A percentile compares a stretch with the other conserved stretches of the same genome.
Evolutionary conservation across 116 monocot species (phyloP).

Genomic region (Thalassia testudinum): DNA sequence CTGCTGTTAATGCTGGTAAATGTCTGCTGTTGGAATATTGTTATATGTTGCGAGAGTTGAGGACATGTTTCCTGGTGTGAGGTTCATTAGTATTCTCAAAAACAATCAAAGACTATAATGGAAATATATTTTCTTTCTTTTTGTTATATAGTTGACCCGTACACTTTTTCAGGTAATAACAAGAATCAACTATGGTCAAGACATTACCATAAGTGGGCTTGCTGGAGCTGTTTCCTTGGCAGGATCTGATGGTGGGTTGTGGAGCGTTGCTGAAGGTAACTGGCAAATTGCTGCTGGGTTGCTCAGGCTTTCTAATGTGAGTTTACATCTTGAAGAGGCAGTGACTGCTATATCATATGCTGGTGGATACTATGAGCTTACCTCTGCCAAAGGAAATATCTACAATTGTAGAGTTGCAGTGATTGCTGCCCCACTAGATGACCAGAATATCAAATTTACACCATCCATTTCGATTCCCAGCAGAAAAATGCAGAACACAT

Average conservation of each 20-base stretch:
- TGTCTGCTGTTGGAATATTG: too few relatives aligned
- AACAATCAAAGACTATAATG: too few relatives aligned
- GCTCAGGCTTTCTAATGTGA: conserved; percentile 40
- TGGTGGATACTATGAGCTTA: conserved; percentile 46
- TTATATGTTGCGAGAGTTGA: too few relatives aligned
- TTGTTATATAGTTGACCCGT: too few relatives aligned
- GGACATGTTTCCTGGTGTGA: too few relatives aligned
- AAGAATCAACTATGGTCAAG: conserved; percentile 95
- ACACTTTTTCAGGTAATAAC: conserved; percentile 50
- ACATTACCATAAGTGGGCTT: conserved; percentile 69
- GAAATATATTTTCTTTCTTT: too few relatives aligned
- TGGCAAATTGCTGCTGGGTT: conserved; percentile 77
- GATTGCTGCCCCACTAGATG: conserved; percentile 84
- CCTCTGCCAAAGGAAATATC: conserved; percentile 30
- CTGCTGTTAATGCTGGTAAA: too few relatives aligned
- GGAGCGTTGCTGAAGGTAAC: conserved; percentile 83
- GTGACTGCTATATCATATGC: conserved; percentile 35
- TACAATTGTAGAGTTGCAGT: conserved; percentile 59
- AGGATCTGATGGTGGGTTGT: conserved; percentile 66
- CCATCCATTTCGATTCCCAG: conserved; percentile 68
- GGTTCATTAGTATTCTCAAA: too few relatives aligned
- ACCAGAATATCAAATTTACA: conserved; percentile 58
- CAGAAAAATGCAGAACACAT: conserved; percentile 78
- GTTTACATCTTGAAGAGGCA: conserved; percentile 64
- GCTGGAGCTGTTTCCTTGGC: conserved; percentile 94